Evolutionary conservation across 1,284 basidiomycete genomes (phyloP).

Genomic region (Apiotrichum gracile): DNA sequence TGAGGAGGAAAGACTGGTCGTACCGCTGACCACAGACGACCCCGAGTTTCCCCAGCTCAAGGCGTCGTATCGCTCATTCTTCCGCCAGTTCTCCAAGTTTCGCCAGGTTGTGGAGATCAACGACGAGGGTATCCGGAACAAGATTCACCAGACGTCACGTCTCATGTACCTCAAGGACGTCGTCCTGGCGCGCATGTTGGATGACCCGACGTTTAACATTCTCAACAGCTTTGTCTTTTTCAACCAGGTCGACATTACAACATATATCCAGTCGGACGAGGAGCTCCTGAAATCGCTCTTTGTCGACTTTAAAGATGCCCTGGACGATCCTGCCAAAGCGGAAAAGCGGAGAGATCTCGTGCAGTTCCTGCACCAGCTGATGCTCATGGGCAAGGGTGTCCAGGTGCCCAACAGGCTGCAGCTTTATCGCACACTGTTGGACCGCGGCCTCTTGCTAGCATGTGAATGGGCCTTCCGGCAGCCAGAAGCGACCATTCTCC

Average conservation of each 20-base stretch:
- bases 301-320: constrained; percentile 60
- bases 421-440: constrained; percentile 84
- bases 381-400: constrained; percentile 92
- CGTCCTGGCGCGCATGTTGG: constrained; percentile 85
- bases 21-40: constrained; percentile 64
- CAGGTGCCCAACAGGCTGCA: constrained; percentile 78
- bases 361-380: constrained; percentile 83
- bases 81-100: constrained; percentile 72
- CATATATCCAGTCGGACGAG: constrained; percentile 73
- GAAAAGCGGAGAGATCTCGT: constrained; percentile 59
- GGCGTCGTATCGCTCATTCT: constrained; percentile 92
- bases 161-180: constrained; percentile 97
- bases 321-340: background rate
- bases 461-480: constrained; percentile 78
- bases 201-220: constrained; percentile 95
- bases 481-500: constrained; percentile 56
- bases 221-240: constrained; percentile 96
- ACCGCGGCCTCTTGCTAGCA: constrained; percentile 81
- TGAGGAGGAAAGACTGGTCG: constrained; percentile 48
- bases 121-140: constrained; percentile 66
- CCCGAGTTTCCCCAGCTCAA: constrained; percentile 93
- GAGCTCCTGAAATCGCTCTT: constrained; percentile 73
- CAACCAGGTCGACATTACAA: constrained; percentile 97
- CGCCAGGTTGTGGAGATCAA: constrained; percentile 78
- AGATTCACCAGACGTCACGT: constrained; percentile 94